Base-by-base conservation (phyloP, 371 early-diverging fungal genomes). In the Rhizomucor pusillus region DNA sequence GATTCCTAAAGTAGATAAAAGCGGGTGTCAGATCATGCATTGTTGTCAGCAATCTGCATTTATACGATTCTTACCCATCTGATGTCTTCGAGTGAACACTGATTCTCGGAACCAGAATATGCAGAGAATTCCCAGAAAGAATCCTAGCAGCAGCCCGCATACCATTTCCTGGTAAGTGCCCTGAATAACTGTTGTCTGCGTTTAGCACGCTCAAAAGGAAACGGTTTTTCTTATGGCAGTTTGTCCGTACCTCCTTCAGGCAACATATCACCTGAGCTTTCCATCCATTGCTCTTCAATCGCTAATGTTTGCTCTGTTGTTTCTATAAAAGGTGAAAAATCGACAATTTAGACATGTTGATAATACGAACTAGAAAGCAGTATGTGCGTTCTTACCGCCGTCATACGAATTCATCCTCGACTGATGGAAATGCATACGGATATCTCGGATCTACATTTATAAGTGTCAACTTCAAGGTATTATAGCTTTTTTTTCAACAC, bases 281-380 rank as follows among this genome's bases (percentile, higher is more conserved):
- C 89, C 62, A 86, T 87, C 87, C 89, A 89, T 44, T 82, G 86
- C 46, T 89, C 87, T 47, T 89, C 87, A 5, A 81, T 50, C 22
- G 71, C 75, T 54, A 71, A 64, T 35, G 74, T 79, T 55, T 74
- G 71, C 43, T 63, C 80, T 25, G 55, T 59, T 6, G 57, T 24
- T 52, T 67, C 68, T 63, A 24, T 20, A 24, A 12, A 37, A 0
- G 41, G 25, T 50, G 37, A 16, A 9, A 16, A 34, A 29, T 11
- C 6, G n/a, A 22, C 23, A 3, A 13, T 35, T 43, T 0, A 11
- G 46, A n/a, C 0, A 54, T 22, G 9, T n/a, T n/a, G n/a, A n/a
- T n/a, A n/a, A n/a, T n/a, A n/a, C n/a, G n/a, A n/a, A n/a, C n/a
- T n/a, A n/a, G n/a, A n/a, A n/a, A n/a, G n/a, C n/a, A n/a, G n/a